Evolutionary conservation across 345 rosid species (phyloP), one percentile per base, ranked within the genome.

Genomic region (Bruguiera parviflora): DNA sequence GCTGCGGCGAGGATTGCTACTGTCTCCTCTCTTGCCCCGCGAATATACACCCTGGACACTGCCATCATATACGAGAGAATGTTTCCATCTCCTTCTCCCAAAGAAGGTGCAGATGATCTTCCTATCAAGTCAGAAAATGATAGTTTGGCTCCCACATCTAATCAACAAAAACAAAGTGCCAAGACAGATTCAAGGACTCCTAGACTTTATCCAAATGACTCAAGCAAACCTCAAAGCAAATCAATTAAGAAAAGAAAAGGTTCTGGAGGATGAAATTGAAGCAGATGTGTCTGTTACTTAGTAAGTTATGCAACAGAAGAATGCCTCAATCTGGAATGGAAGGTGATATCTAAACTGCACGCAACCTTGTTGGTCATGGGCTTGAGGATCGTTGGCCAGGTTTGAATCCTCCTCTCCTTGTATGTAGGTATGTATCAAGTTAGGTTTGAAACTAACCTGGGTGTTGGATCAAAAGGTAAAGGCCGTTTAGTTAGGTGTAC

Each of bases 11-110:
- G 64, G 58, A 76, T 76, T 32, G 71, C 80, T 0, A 80, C 78
- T 2, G 10, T 76, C 53, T 73, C 83, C 35, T 53, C 80, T 33
- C 83, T 80, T 18, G 83, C 83, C 10, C 83, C 76, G 25, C 62
- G 69, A 25, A 32, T 80, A 49, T 73, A 76, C 76, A 70, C 76
- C 16, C 72, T 80, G 58, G 83, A 80, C 52, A 78, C 80, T 31
- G 80, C 80, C 49, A 80, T 76, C 27, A 4, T 76, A 35, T 80
- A 76, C 5, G 76, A 80, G 67, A 67, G 61, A 52, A 25, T 65
- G 35, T 21, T 31, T n/a, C 53, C 28, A 15, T 3, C 27, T 19
- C 22, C 74, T 49, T 56, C 61, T 51, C 52, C 73, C 8, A 53
- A 51, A 15, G 75, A 52, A 27, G 55, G 4, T 64, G 35, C 29